Base-by-base conservation (phyloP, 225 moss, liverwort and hornwort genomes). In the Ulota crispa region DNA sequence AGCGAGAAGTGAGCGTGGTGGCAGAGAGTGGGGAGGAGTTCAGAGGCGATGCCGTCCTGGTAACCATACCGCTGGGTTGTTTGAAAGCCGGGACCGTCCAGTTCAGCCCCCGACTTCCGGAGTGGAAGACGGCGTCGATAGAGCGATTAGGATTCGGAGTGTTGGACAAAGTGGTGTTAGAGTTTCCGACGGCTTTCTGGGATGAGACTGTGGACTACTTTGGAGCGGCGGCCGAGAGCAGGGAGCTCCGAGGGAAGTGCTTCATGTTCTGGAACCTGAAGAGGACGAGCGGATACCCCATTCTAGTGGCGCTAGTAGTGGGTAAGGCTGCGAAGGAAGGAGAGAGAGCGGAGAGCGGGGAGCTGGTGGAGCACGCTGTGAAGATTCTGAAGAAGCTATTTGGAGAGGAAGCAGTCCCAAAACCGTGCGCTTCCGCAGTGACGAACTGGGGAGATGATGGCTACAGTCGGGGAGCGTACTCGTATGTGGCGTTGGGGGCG, bases 191-290 rank as follows among this genome's bases (percentile, higher is more conserved):
- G 54, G 81, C 78, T 26, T 92, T 90, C 43, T 92, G 92, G 92
- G 89, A 90, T 78, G 92, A 92, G 70, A 88, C 39, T 68, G 92
- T 92, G 53, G 92, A 92, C 69, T 92, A 90, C 75, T 91, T 92
- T 42, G 92, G 92, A 24, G 87, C 89, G 28, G 85, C 90, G 21
- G 90, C 92, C 18, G 91, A 81, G 78, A 89, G 87, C 77, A 87
- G 69, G 41, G 85, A 88, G 30, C 78, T 87, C 12, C 84, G 92
- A 18, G 90, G 90, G 21, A 85, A 88, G 68, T 92, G 92, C 60
- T 90, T 90, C 72, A 90, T 90, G 90, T 92, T 92, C 18, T 91
- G 90, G 90, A 92, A 92, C 53, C 23, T 92, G 82, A 88, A 87
- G 82, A 85, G 79, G 80, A 91, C 84, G 31, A 87, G 84, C 53